Evolutionary conservation across 2,329 filamentous ascomycete genomes (phyloP), one percentile per base, ranked within the genome.

Genomic region (Plenodomus lindquistii): DNA sequence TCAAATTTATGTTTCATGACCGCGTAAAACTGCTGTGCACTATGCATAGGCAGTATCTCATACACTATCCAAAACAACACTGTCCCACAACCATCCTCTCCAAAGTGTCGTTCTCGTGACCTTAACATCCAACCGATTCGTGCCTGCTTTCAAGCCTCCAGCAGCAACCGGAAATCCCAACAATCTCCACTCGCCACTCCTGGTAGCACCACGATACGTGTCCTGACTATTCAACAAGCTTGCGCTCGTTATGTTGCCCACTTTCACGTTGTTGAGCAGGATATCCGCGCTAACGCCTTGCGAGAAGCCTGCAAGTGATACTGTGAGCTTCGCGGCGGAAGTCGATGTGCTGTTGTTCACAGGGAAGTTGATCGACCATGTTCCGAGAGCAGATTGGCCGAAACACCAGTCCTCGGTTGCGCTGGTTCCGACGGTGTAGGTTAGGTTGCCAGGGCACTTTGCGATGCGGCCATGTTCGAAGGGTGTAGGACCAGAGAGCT

Each of bases 121-220:
- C 17, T 55, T 60, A 41, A 77, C 68, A 21, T 71, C 70, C 29
- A 77, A 36, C 41, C 51, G 66, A 45, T 76, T 77, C 42, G 47
- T 48, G 2, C 70, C 74, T 8, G 53, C 40, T 44, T 55, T 67
- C 46, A 77, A 48, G 29, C 43, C 43, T 9, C 57, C 67, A 20
- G 58, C 59, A 2, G 46, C 48, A 11, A 77, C 58, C 0, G 52
- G 48, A 43, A 73, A 77, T 61, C 80, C 74, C 19, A 77, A 71
- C 17, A 76, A 66, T 44, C 74, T 66, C 77, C 77, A 79, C 63
- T 80, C 77, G 1, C 78, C 77, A 4, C 74, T 76, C 19, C 64
- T 61, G 6, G 76, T 80, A 17, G 71, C 76, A 9, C 73, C 75
- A n/a, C 78, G 70, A 60, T 80, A 80, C 29, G 79, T 66, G 17